phyloP scores from a whole-genome alignment of 2,329 filamentous ascomycete species.

The Colletotrichum musicola region DNA sequence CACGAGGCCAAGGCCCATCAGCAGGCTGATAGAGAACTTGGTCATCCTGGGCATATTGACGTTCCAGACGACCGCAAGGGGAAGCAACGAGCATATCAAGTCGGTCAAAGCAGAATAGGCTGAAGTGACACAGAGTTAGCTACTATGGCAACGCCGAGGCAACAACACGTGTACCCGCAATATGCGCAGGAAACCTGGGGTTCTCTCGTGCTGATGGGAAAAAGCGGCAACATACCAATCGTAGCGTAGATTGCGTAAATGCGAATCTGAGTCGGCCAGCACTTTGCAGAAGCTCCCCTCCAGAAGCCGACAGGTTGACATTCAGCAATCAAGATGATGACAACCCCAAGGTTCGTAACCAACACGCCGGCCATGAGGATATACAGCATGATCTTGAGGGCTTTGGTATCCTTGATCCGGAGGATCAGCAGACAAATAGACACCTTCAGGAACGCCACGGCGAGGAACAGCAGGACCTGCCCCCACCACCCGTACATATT shows the following conservation, averaged over 20 bases:
- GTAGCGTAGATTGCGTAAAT: conserved; percentile 51
- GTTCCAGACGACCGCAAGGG: conserved; percentile 49
- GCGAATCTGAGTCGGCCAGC: conserved; percentile 48
- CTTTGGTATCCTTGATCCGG: conserved; percentile 53
- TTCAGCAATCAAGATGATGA: conserved; percentile 49
- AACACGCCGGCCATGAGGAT: conserved; percentile 47
- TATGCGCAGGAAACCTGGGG: no score
- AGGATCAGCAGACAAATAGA: conserved; percentile 56
- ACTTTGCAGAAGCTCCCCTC: conserved; percentile 34
- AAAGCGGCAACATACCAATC: conserved; percentile 40
- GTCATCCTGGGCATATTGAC: conserved; percentile 46
- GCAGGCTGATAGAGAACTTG: conserved; percentile 46
- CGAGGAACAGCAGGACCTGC: conserved; percentile 54
- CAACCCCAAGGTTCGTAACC: conserved; percentile 47
- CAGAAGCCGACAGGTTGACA: conserved; percentile 44
- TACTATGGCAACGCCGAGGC: no score
- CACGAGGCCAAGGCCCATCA: conserved; percentile 48
- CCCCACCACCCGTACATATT: conserved; percentile 54
- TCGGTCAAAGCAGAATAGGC: conserved; percentile 45
- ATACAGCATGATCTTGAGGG: conserved; percentile 47
- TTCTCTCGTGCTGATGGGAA: no score
- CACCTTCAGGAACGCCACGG: conserved; percentile 54
- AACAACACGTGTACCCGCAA: no score
- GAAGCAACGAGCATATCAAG: conserved; percentile 44
- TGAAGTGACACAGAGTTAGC: no score